Percentiles rank a stretch among this genome's conserved stretches.
phyloP scores from a whole-genome alignment of 176 grass and related monocot species.

The Pontederia crassipes region DNA sequence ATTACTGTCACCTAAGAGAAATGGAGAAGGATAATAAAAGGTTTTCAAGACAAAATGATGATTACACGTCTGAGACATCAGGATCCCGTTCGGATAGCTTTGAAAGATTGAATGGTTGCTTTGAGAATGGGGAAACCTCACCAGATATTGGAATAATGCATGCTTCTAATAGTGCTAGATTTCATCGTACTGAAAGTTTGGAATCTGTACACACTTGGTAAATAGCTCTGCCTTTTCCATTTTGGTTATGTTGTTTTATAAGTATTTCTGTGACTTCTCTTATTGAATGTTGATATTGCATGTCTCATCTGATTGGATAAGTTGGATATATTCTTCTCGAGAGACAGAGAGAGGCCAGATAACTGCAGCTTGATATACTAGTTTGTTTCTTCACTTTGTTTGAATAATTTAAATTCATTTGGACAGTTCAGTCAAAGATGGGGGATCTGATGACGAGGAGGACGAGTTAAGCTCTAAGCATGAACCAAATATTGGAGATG shows the following conservation, averaged over 20 bases:
- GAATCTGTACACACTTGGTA: conserved; percentile 75
- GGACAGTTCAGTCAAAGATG: conserved; percentile 80
- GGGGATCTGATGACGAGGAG: conserved; percentile 72
- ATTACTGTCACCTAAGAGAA: conserved; percentile 65
- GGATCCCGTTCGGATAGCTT: conserved; percentile 66
- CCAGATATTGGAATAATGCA: conserved; percentile 45
- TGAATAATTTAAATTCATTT: conserved; percentile 20
- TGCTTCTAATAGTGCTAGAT: conserved; percentile 28
- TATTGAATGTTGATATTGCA: neutral
- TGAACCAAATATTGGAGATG: conserved; percentile 66
- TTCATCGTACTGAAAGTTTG: conserved; percentile 41
- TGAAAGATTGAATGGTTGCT: conserved; percentile 46
- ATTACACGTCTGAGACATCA: conserved; percentile 51
- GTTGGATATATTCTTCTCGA: neutral
- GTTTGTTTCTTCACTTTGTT: neutral
- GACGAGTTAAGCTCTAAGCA: conserved; percentile 49
- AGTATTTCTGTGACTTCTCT: neutral
- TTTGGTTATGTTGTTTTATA: neutral
- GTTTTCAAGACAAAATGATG: conserved; percentile 53
- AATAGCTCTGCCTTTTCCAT: neutral
- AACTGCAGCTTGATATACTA: no score
- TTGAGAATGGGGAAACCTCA: conserved; percentile 58
- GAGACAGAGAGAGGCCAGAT: neutral
- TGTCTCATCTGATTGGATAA: neutral
- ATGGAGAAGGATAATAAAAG: conserved; percentile 59